Evolutionary conservation across 2,329 filamentous ascomycete species (phyloP), one percentile per base, ranked within the genome.

Genomic region (Ophiostoma piceae): DNA sequence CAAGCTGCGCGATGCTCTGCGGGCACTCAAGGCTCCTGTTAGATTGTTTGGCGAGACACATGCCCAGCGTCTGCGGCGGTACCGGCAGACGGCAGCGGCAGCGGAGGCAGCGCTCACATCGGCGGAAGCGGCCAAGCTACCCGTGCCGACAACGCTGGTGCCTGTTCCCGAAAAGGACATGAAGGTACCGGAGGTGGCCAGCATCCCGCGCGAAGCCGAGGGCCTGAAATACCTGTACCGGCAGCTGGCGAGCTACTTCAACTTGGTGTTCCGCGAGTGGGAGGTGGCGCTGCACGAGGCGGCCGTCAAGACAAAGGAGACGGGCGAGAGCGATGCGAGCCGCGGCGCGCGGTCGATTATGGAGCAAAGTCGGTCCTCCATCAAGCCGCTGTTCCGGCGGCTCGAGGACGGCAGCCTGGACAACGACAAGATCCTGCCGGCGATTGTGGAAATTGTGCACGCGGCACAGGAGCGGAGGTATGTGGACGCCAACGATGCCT

Each of bases 401-500:
- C 89, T 99, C 72, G 94, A 98, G 78, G 89, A 89, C 73, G 87
- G 85, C 29, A 91, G 94, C 69, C 79, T 97, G 7, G 90, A 95
- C 73, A 90, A 95, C 73, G 88, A 94, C 73, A 88, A 88, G 51
- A 86, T 97, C 43, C 82, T 98, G 35, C 87, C 89, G 70, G 92
- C 94, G 26, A 87, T 99, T 9, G 87, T 96, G 16, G 93, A 97
- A 79, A 97, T 99, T 74, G 94, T 97, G 39, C 86, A 91, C 76
- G 91, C 93, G 35, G 92, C 94, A 3, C 95, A 99, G 80, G 89
- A 93, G 77, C 87, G 93, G 71, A 88, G 92, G 73, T 99, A 99
- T 77, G 94, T 99, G 66, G 92, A 97, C 80, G 95, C 95, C 43
- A 98, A 98, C 77, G 92, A 99, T 78, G 94, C 92, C 0, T 99